Conservation (phyloP, 2,329 filamentous ascomycete species). For the Epichloe gansuensis region DNA sequence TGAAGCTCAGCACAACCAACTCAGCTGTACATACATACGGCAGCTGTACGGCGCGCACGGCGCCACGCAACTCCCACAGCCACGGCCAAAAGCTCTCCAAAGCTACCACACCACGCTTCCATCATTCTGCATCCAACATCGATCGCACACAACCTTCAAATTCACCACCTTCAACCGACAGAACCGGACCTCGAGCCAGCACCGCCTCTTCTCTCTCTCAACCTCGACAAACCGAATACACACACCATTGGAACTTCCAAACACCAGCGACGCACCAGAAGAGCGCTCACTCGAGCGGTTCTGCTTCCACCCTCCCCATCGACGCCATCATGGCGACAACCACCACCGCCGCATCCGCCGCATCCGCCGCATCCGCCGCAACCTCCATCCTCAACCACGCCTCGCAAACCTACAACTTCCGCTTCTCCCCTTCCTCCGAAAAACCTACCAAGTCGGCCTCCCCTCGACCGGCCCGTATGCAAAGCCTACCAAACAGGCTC, state of each 20-base stretch:
- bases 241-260: no score
- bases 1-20: no score
- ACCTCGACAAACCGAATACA: no score
- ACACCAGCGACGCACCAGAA: neutral
- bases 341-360: constrained; percentile 5
- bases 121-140: neutral
- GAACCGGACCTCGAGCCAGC: neutral
- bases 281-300: neutral
- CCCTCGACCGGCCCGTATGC: constrained; percentile 71
- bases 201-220: neutral
- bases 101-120: no score
- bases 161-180: neutral
- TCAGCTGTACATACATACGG: no score
- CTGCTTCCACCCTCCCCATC: neutral
- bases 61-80: neutral
- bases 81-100: neutral
- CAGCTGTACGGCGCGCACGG: neutral
- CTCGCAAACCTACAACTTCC: constrained; percentile 54
- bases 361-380: constrained; percentile 10
- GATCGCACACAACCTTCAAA: neutral
- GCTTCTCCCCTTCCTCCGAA: constrained; percentile 77
- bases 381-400: constrained; percentile 44
- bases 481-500: constrained; percentile 75
- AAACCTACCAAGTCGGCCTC: constrained; percentile 75
- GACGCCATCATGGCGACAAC: constrained; percentile 18